phyloP scores from a whole-genome alignment of 192 early-diverging fungal species.

The Blastocladiella britannica region DNA sequence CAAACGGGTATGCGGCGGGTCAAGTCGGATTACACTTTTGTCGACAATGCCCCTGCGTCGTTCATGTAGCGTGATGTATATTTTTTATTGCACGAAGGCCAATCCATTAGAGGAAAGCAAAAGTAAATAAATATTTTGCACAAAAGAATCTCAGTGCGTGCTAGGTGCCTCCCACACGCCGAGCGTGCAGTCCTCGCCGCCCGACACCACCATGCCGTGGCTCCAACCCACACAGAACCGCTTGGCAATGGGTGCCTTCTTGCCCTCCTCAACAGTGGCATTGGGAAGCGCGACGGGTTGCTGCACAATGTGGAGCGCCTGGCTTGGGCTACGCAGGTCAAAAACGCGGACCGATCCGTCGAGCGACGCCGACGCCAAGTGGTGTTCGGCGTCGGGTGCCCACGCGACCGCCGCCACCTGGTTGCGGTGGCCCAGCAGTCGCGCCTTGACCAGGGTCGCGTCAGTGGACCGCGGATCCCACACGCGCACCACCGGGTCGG shows the following conservation, averaged over 20 bases:
- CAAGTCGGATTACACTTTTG: neutral
- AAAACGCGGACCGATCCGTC: conserved; percentile 75
- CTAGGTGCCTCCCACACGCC: conserved; percentile 29
- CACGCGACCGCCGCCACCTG: conserved; percentile 71
- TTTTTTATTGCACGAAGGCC: no score
- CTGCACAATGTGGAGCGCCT: neutral
- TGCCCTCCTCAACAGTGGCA: conserved; percentile 9
- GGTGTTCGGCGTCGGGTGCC: conserved; percentile 52
- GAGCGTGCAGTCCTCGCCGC: conserved; percentile 54
- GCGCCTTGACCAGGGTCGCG: conserved; percentile 49
- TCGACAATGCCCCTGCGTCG: neutral
- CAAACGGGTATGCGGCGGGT: neutral
- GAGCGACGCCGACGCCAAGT: conserved; percentile 64
- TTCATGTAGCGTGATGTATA: neutral
- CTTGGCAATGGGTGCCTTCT: conserved; percentile 25
- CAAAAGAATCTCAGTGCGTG: no score
- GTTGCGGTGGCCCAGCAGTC: conserved; percentile 52
- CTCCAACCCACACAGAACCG: conserved; percentile 53
- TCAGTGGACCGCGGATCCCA: conserved; percentile 80
- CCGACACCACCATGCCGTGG: conserved; percentile 34
- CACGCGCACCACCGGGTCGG: conserved; percentile 57
- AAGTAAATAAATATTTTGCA: no score
- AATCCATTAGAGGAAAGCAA: no score
- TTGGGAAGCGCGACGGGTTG: conserved; percentile 52
- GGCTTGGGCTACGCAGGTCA: conserved; percentile 74